A percentile compares a stretch with the other conserved stretches of the same genome.
Evolutionary conservation across 169 alveolate species (phyloP).

Genomic region (Plasmodium gaboni): DNA sequence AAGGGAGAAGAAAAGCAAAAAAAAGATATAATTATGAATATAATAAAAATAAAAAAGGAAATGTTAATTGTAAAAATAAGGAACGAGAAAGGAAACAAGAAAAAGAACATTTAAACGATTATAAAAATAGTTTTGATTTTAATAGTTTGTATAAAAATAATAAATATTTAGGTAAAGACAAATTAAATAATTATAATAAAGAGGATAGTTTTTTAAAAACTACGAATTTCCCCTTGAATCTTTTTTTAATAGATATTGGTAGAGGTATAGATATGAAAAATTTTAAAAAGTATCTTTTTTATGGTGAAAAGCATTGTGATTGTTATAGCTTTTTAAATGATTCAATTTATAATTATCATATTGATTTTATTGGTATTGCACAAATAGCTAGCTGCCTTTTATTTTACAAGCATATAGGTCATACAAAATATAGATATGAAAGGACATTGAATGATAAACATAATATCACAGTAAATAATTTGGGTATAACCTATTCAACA

Average conservation of each 20-base stretch:
- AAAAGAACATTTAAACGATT: not conserved
- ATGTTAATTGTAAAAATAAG: not conserved
- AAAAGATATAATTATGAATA: not conserved
- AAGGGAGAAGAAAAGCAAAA: not conserved
- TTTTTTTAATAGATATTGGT: slow-evolving; percentile 59
- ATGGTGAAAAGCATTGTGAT: slow-evolving; percentile 70
- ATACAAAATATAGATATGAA: slow-evolving; percentile 56
- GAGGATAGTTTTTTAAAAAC: slow-evolving; percentile 18
- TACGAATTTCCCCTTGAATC: slow-evolving; percentile 36
- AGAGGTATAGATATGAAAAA: slow-evolving; percentile 58
- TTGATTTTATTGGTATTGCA: slow-evolving; percentile 70
- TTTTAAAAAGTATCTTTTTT: slow-evolving; percentile 44
- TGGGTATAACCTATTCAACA: slow-evolving; percentile 45
- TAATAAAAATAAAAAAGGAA: not conserved
- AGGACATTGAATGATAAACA: slow-evolving; percentile 17
- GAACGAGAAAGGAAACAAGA: not conserved
- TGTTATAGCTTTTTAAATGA: slow-evolving; percentile 58
- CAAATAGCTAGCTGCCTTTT: slow-evolving; percentile 74
- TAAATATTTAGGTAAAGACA: slow-evolving; percentile 8
- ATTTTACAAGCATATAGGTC: slow-evolving; percentile 52
- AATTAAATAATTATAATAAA: slow-evolving; percentile 16
- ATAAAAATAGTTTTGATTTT: not conserved
- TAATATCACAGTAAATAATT: slow-evolving; percentile 13
- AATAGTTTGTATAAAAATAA: not conserved
- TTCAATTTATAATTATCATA: slow-evolving; percentile 50